Conservation (phyloP, 768 basidiomycete species). For the Calocera viscosa region DNA sequence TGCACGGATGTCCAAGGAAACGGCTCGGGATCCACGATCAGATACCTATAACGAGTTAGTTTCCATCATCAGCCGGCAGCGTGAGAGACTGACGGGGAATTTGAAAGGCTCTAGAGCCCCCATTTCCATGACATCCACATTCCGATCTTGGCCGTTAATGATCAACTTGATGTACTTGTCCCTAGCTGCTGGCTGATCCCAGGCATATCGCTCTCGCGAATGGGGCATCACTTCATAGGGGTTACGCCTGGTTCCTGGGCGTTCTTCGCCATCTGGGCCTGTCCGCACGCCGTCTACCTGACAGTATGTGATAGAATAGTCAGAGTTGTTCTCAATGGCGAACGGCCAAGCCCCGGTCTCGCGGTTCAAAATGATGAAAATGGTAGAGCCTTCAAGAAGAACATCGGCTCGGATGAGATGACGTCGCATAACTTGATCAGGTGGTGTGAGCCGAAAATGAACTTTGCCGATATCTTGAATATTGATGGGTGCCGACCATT, state of each 20-base stretch:
- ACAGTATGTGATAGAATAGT: slow-evolving; percentile 49
- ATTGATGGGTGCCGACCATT: slow-evolving; percentile 88
- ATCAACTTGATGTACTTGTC: slow-evolving; percentile 66
- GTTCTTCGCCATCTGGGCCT: not conserved
- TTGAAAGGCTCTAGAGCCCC: slow-evolving; percentile 83
- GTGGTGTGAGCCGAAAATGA: slow-evolving; percentile 52
- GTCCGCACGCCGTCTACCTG: slow-evolving; percentile 48
- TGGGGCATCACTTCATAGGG: slow-evolving; percentile 48
- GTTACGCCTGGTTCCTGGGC: slow-evolving; percentile 19
- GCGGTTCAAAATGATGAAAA: slow-evolving; percentile 64
- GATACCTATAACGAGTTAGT: slow-evolving; percentile 21
- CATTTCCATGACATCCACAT: slow-evolving; percentile 89
- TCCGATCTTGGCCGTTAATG: slow-evolving; percentile 47
- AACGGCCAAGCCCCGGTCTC: slow-evolving; percentile 79
- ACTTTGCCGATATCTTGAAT: slow-evolving; percentile 80
- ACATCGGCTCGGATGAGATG: slow-evolving; percentile 64
- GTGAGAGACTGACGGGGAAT: slow-evolving; percentile 45
- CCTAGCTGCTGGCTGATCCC: slow-evolving; percentile 80
- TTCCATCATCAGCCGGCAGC: slow-evolving; percentile 24
- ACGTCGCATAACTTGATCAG: slow-evolving; percentile 28
- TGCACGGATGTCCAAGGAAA: slow-evolving; percentile 88
- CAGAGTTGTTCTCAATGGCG: slow-evolving; percentile 77
- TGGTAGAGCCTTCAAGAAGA: slow-evolving; percentile 71
- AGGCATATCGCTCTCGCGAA: slow-evolving; percentile 59
- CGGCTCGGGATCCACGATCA: slow-evolving; percentile 42